phyloP scores from a whole-genome alignment of 2,329 filamentous ascomycete species.

The Trichophyton mentagrophytes region DNA sequence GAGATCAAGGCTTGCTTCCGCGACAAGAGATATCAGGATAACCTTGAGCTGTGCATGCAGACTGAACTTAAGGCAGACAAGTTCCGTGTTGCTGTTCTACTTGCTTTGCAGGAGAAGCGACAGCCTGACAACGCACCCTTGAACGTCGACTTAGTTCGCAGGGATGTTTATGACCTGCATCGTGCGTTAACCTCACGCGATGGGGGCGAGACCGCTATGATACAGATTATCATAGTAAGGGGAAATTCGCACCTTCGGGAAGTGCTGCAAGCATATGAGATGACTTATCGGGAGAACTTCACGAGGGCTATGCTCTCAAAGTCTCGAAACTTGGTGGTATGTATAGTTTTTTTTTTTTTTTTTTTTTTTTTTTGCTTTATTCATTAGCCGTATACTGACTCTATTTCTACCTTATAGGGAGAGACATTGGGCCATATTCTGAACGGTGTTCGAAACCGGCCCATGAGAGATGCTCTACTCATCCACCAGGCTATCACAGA shows the following conservation, averaged over 20 bases:
- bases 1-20: conserved; percentile 78
- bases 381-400: conserved; percentile 8
- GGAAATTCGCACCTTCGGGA: conserved; percentile 73
- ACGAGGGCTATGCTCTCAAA: conserved; percentile 75
- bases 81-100: conserved; percentile 76
- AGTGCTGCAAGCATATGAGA: conserved; percentile 64
- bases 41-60: conserved; percentile 71
- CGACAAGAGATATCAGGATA: conserved; percentile 83
- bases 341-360: too few species aligned
- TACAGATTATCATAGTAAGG: conserved; percentile 66
- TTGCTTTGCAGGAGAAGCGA: conserved; percentile 67
- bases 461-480: conserved; percentile 81
- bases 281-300: conserved; percentile 64
- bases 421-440: conserved; percentile 90
- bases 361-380: neutral
- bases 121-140: conserved; percentile 67
- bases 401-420: conserved; percentile 45
- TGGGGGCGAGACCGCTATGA: conserved; percentile 78
- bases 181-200: conserved; percentile 56
- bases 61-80: conserved; percentile 91
- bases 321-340: conserved; percentile 81
- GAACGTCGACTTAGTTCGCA: conserved; percentile 49
- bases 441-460: conserved; percentile 91
- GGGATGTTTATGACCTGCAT: conserved; percentile 62
- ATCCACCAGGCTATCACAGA: conserved; percentile 78